phyloP scores from a whole-genome alignment of 2,329 filamentous ascomycete genomes.

The Neonectria hederae region DNA sequence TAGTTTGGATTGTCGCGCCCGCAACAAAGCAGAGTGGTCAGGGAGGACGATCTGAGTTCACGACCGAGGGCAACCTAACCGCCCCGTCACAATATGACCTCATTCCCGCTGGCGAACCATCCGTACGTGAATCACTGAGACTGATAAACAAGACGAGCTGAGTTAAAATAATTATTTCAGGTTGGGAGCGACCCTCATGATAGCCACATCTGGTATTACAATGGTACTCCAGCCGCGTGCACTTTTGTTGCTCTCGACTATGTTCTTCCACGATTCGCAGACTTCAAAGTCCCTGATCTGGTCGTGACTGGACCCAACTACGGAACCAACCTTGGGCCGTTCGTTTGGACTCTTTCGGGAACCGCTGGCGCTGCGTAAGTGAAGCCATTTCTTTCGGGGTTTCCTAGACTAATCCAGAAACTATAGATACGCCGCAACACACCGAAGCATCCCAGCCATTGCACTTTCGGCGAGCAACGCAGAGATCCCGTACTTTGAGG shows the following conservation, averaged over 20 bases:
- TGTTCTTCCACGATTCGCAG: constrained; percentile 59
- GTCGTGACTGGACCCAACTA: constrained; percentile 66
- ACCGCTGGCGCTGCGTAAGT: constrained; percentile 56
- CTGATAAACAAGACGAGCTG: background rate
- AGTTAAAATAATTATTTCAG: constrained; percentile 21
- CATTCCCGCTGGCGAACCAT: constrained; percentile 43
- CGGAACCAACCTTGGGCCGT: constrained; percentile 62
- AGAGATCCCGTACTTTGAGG: constrained; percentile 52
- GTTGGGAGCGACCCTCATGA: constrained; percentile 61
- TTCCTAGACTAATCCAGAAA: background rate
- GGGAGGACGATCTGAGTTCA: constrained; percentile 43
- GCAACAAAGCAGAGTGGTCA: constrained; percentile 44
- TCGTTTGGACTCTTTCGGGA: constrained; percentile 62
- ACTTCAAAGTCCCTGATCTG: constrained; percentile 61
- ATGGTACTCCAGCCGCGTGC: constrained; percentile 65
- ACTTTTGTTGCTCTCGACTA: constrained; percentile 66
- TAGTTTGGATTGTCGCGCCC: constrained; percentile 46
- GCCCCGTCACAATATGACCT: constrained; percentile 41
- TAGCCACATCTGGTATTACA: constrained; percentile 68
- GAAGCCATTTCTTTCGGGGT: rapidly evolving
- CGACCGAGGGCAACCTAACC: constrained; percentile 42
- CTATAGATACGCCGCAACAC: constrained; percentile 57
- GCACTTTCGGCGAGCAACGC: constrained; percentile 57
- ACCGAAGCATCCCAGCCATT: constrained; percentile 60
- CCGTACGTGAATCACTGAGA: constrained; percentile 21